Conservation (phyloP, 192 early-diverging fungal species). For the Fimicolochytrium jonesii region DNA sequence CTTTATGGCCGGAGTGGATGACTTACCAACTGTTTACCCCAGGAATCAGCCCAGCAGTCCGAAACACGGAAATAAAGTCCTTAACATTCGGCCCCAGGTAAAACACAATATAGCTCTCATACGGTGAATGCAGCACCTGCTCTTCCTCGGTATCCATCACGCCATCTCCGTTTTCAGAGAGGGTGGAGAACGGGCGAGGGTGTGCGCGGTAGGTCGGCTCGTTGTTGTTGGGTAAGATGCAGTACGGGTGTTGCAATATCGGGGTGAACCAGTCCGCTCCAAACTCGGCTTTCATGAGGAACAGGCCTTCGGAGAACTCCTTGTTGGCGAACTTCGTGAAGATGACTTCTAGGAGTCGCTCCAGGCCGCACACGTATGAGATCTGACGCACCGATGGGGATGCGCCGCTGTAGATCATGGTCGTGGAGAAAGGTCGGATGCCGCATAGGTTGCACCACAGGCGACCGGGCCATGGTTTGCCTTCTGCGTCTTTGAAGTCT, state of each 20-base stretch:
- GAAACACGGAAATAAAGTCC: conserved; percentile 46
- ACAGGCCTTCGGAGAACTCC: conserved; percentile 52
- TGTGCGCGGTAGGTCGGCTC: conserved; percentile 10
- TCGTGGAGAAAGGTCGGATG: conserved; percentile 39
- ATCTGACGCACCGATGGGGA: background rate
- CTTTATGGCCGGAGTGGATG: background rate
- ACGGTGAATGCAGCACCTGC: conserved; percentile 17
- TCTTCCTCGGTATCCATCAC: too few relatives aligned
- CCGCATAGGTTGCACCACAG: conserved; percentile 41
- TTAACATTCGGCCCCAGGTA: conserved; percentile 46
- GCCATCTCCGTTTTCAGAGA: background rate
- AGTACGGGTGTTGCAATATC: conserved; percentile 51
- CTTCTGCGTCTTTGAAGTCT: conserved; percentile 37
- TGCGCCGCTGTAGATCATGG: conserved; percentile 22
- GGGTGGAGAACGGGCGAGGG: background rate
- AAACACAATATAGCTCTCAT: conserved; percentile 44
- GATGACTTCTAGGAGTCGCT: conserved; percentile 41
- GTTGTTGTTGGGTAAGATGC: conserved; percentile 42
- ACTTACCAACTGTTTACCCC: conserved; percentile 51
- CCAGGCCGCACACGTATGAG: conserved; percentile 43
- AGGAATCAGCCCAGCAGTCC: conserved; percentile 48
- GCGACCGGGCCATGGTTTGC: conserved; percentile 43
- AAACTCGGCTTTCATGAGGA: conserved; percentile 50
- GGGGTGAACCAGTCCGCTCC: conserved; percentile 60
- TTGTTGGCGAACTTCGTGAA: conserved; percentile 49